Evolutionary conservation across 2,329 filamentous ascomycete genomes (phyloP), one percentile per base, ranked within the genome.

Genomic region (Coniochaeta prunicola): DNA sequence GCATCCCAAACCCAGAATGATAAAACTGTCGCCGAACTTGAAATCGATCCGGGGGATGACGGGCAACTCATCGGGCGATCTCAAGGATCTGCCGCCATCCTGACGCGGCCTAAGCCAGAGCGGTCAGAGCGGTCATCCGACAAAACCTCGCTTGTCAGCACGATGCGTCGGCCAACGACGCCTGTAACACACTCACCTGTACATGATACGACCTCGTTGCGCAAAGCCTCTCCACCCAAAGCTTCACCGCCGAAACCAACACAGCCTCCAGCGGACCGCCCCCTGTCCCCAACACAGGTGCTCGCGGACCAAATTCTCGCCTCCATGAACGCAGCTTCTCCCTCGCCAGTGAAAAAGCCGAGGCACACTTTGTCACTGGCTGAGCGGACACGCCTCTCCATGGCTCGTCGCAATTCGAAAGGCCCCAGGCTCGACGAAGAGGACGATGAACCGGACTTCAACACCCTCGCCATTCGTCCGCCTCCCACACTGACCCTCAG

Each of bases 331-430:
- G 76, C 77, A 53, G 75, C 77, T 0, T 85, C 84, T 1, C 83
- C 83, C 0, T 86, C 84, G 0, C 84, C 84, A 0, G 68, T 74
- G 48, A 86, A 84, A 64, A 80, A 76, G 59, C 73, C 76, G 0
- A 77, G 83, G 0, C 83, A 84, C 56, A 80, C 79, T 0, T 72
- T 88, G 9, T 86, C 87, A 0, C 80, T 94, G 0, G 82, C 88
- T 4, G 91, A 96, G 68, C 87, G 92, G 54, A 96, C 92, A 0
- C 85, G 89, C 19, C 80, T 91, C 58, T 92, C 90, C 19, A 93
- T 96, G 86, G 84, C 87, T 0, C 79, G 64, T 5, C 61, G 85
- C 3, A 76, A 83, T 53, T 80, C 84, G 1, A 72, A 70, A 17
- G 67, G 64, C 4, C 6, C 56, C 8, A 61, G 55, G 10, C 60